phyloP scores from a whole-genome alignment of 352 stramenopile species.

The Phytophthora macrochlamydospora region DNA sequence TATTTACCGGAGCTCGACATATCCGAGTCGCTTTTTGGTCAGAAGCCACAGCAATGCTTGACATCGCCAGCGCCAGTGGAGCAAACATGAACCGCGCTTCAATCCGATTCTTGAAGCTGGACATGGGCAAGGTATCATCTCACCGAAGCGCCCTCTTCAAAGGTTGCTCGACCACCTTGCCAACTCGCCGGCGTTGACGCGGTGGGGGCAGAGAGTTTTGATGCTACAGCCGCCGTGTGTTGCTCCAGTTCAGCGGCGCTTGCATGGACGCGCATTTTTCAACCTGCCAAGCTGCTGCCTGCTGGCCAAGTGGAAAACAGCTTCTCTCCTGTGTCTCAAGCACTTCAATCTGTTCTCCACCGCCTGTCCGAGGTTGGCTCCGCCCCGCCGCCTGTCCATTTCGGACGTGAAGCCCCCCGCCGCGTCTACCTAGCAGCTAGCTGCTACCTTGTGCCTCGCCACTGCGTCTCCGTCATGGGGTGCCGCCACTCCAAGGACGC shows the following conservation, averaged over 20 bases:
- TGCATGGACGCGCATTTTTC: constrained; percentile 22
- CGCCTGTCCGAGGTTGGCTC: not conserved
- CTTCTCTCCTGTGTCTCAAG: constrained; percentile 29
- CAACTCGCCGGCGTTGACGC: not conserved
- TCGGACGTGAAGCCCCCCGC: constrained; percentile 8
- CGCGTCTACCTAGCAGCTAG: not conserved
- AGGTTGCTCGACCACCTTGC: not conserved
- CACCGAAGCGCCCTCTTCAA: not conserved
- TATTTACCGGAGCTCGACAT: too few species aligned
- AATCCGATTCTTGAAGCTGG: not conserved
- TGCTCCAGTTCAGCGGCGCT: constrained; percentile 10
- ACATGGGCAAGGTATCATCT: not conserved
- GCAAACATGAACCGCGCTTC: not conserved
- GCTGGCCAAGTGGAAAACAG: constrained; percentile 24
- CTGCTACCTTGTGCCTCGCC: not conserved
- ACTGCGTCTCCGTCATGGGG: constrained; percentile 46
- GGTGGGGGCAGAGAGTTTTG: constrained; percentile 1
- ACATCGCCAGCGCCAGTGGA: not conserved
- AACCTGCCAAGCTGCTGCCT: constrained; percentile 10
- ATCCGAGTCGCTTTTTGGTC: too few species aligned
- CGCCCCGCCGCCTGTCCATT: constrained; percentile 17
- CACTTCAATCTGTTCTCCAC: not conserved
- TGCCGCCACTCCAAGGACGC: constrained; percentile 66
- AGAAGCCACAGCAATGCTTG: not conserved
- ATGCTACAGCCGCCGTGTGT: constrained; percentile 16